phyloP scores from a whole-genome alignment of 495 filamentous ascomycete species.

The Aspergillus olivimuriae region DNA sequence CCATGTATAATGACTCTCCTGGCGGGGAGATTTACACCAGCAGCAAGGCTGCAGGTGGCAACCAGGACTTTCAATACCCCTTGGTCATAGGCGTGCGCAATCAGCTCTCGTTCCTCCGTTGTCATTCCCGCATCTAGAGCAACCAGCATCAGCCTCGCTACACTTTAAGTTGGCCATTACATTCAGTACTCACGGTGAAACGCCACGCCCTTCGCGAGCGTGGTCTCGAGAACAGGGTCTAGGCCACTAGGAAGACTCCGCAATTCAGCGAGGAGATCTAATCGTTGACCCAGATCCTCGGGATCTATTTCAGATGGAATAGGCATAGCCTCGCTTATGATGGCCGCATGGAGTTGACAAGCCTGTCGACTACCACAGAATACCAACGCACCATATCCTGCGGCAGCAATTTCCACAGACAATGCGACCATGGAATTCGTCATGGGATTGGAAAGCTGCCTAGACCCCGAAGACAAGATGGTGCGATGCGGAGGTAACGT shows the following conservation, averaged over 20 bases:
- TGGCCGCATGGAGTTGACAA: slow-evolving; percentile 56
- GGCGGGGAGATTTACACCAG: slow-evolving; percentile 73
- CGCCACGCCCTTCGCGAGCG: slow-evolving; percentile 59
- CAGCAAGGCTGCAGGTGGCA: slow-evolving; percentile 79
- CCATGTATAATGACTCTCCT: slow-evolving; percentile 74
- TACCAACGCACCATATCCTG: slow-evolving; percentile 66
- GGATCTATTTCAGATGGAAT: slow-evolving; percentile 32
- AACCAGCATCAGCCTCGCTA: no score
- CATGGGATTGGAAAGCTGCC: slow-evolving; percentile 56
- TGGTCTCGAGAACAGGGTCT: slow-evolving; percentile 60
- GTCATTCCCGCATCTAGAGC: slow-evolving; percentile 71
- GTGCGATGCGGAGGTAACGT: slow-evolving; percentile 39
- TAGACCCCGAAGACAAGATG: slow-evolving; percentile 49
- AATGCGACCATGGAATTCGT: slow-evolving; percentile 67
- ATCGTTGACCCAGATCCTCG: slow-evolving; percentile 48
- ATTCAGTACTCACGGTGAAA: slow-evolving; percentile 67
- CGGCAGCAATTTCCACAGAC: slow-evolving; percentile 56
- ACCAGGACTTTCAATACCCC: slow-evolving; percentile 67
- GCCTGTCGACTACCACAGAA: slow-evolving; percentile 68
- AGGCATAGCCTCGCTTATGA: slow-evolving; percentile 60
- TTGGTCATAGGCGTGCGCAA: slow-evolving; percentile 66
- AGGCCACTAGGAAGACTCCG: slow-evolving; percentile 61
- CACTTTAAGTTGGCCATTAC: no score
- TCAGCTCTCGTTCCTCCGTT: slow-evolving; percentile 70
- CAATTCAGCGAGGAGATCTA: slow-evolving; percentile 63